Evolutionary conservation across 352 stramenopile genomes (phyloP).

Genomic region (Pythium aristosporum): DNA sequence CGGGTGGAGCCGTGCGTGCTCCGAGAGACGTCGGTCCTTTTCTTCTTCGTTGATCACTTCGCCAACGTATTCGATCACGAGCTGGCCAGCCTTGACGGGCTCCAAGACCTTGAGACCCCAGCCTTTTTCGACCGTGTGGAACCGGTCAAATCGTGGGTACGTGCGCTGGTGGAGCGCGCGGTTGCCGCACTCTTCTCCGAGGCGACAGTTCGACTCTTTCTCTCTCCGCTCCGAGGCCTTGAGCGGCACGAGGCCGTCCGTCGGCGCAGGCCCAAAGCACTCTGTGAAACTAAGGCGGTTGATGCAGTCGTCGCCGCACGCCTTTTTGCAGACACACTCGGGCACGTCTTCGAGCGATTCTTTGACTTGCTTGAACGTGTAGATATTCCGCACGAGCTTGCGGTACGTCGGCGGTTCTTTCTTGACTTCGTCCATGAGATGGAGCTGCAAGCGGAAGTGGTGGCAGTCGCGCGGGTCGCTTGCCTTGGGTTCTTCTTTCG

Average conservation of each 20-base stretch:
- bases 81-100: conserved; percentile 72
- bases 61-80: conserved; percentile 95
- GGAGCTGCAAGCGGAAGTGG: conserved; percentile 75
- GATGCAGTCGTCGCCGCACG: conserved; percentile 92
- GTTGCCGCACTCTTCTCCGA: conserved; percentile 92
- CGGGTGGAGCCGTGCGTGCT: conserved; percentile 84
- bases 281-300: conserved; percentile 92
- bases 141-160: conserved; percentile 71
- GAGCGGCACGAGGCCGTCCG: conserved; percentile 41
- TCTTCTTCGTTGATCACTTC: conserved; percentile 94
- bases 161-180: conserved; percentile 82
- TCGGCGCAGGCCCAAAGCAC: conserved; percentile 82
- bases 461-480: conserved; percentile 52
- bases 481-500: conserved; percentile 55
- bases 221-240: conserved; percentile 25
- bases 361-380: conserved; percentile 84
- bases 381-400: conserved; percentile 76
- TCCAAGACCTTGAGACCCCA: conserved; percentile 89
- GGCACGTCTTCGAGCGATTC: conserved; percentile 74
- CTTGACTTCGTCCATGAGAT: conserved; percentile 72
- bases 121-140: conserved; percentile 87
- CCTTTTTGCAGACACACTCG: conserved; percentile 72
- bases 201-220: conserved; percentile 89
- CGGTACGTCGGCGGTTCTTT: conserved; percentile 74
- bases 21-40: conserved; percentile 84